Base-by-base conservation (phyloP, 2,329 filamentous ascomycete species). In the Coniochaeta prunicola region DNA sequence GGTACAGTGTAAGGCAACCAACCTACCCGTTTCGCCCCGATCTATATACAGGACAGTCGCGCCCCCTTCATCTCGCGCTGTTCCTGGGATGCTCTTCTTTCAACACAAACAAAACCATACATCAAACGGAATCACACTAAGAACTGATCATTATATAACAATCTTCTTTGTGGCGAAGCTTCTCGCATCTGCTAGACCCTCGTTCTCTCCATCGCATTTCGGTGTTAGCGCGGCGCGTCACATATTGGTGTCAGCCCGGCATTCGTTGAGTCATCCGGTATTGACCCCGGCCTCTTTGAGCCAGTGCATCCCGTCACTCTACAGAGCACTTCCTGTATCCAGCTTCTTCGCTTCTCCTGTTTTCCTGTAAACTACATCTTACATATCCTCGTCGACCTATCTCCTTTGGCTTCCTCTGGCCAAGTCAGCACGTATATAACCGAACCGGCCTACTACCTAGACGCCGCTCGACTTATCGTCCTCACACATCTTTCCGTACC, bases 121-220 rank as follows among this genome's bases (percentile, higher is more conserved):
- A 19, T 24, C 8, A 24, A 24, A 12, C n/a, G 24, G 19, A 45
- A 5, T 2, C 31, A 40, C 10, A 40, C 36, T 13, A 12, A n/a
- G 17, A n/a, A 38, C 36, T n/a, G 15, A 26, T 26, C 30, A 26
- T 28, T 26, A 50, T 50, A 50, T 17, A 21, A 28, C 19, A 50
- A 15, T n/a, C 56, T 50, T 57, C 36, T 60, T 59, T 57, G 57
- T 59, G 31, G 38, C 45, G 45, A 50, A 50, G 17, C 45, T 50
- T 26, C 45, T 45, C 40, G 40, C 40, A 24, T 45, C 24, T 26
- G 10, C 19, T 17, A 26, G 5, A n/a, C n/a, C n/a, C n/a, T n/a
- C 9, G 5, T 9, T 8, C 15, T 40, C 13, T 50, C n/a, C 24
- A 30, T 30, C 45, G 40, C 34, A 26, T 40, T 24, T 56, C 53